Base-by-base conservation (phyloP, 495 filamentous ascomycete genomes). In the Aspergillus bridgeri region DNA sequence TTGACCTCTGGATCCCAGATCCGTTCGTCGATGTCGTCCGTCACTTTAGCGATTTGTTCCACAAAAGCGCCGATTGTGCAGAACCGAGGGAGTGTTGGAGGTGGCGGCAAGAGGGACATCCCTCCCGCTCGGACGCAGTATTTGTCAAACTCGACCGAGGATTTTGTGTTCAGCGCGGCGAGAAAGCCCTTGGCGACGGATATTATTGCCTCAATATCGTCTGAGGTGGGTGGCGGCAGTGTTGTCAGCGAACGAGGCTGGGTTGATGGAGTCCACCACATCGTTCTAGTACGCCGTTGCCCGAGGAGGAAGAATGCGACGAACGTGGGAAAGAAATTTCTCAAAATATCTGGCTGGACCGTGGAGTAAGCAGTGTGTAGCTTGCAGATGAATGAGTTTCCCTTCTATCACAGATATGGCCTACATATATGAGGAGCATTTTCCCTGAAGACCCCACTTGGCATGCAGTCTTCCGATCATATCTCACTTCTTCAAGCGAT, bases 41-140 rank as follows among this genome's bases (percentile, higher is more conserved):
- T 57, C 5, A 74, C 47, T 15, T 63, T 62, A 1, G 66, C 49
- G 23, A 75, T 64, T 15, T 71, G 66, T 55, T 75, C 71, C 43
- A 76, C 68, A 38, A 73, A 76, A 6, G 68, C 65, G 1, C 71
- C 72, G 29, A 76, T 71, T 6, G 74, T 75, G 57, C 72, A 74
- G 54, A 76, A 76, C 5, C 72, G 72, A n/a, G 71, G 65, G 3
- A 56, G 24, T 19, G 62, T 68, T 0, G 71, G 61, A 5, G 64
- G 55, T 11, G 74, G 74, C 23, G 68, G 70, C 22, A 64, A 69
- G 11, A 76, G 65, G 15, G 72, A 66, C 72, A 76, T 76, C 1
- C 72, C 72, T 2, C 72, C 72, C 9, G 71, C 72, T 20, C 65
- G 61, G 6, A 76, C 61, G 54, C 71, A 76, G 58, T 74, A 65